Conservation (phyloP, 2,329 filamentous ascomycete species). For the Diaporthe citri region DNA sequence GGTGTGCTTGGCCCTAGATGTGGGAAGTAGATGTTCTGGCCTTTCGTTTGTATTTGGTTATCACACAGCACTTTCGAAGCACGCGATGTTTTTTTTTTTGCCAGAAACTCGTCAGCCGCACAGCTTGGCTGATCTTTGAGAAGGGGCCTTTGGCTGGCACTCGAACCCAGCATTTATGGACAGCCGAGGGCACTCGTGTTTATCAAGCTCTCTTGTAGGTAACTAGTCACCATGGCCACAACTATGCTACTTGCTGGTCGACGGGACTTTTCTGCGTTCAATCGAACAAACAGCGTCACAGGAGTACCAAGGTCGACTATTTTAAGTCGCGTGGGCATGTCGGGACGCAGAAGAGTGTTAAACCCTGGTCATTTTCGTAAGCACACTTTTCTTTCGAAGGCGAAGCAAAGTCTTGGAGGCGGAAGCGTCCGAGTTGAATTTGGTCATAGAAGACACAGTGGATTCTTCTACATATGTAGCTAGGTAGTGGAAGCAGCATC, state of each 20-base stretch:
- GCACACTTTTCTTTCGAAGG: not conserved
- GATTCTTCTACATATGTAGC: not conserved
- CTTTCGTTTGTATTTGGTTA: not conserved
- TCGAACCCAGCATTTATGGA: not conserved
- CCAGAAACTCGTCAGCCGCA: not conserved
- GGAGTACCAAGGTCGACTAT: too few species aligned
- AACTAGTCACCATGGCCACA: not conserved
- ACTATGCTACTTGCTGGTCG: not conserved
- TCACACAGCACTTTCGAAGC: not conserved
- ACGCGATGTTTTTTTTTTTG: not conserved
- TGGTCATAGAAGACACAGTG: not conserved
- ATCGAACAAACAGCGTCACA: too few species aligned
- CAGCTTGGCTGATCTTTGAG: not conserved
- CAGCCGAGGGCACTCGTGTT: not conserved
- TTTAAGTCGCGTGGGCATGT: not conserved
- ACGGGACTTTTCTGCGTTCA: not conserved
- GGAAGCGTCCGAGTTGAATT: not conserved
- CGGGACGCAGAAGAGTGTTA: not conserved
- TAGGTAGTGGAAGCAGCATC: not conserved
- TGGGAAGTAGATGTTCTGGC: not conserved
- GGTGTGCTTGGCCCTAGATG: not conserved
- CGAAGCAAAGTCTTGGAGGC: not conserved
- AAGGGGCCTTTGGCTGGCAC: not conserved
- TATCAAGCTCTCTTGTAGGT: not conserved
- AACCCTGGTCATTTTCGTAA: not conserved